A percentile compares a stretch with the other conserved stretches of the same genome.
Evolutionary conservation across 495 filamentous ascomycete species (phyloP).

Genomic region (Neurospora discreta): DNA sequence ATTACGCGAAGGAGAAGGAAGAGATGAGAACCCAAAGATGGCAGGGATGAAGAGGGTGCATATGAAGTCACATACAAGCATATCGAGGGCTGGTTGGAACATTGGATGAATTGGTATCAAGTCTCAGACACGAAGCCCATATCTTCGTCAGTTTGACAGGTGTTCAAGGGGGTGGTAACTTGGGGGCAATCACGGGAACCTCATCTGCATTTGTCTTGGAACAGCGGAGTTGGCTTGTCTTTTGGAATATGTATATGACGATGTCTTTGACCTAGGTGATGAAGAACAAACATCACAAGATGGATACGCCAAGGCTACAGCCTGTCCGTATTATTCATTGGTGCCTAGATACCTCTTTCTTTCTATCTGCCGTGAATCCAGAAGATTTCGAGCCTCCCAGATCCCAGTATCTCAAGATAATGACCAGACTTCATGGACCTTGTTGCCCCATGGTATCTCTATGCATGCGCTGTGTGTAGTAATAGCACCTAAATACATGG

Average conservation of each 20-base stretch:
- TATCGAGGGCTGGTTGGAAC: not conserved
- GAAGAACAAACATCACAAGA: not conserved
- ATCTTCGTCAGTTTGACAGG: not conserved
- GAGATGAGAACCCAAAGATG: not conserved
- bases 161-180: not conserved
- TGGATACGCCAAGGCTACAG: not conserved
- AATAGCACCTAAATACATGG: not conserved
- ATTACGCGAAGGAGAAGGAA: not conserved
- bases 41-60: not conserved
- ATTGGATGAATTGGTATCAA: not conserved
- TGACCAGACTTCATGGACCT: not conserved
- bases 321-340: not conserved
- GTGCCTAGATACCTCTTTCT: not conserved
- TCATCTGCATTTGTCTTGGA: not conserved
- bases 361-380: not conserved
- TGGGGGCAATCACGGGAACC: not conserved
- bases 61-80: not conserved
- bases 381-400: not conserved
- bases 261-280: not conserved
- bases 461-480: not conserved
- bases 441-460: not conserved
- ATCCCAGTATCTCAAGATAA: not conserved
- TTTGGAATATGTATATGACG: not conserved
- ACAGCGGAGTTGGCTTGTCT: not conserved
- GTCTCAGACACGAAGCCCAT: not conserved